Conservation (phyloP, 495 filamentous ascomycete species). For the Choiromyces venosus region DNA sequence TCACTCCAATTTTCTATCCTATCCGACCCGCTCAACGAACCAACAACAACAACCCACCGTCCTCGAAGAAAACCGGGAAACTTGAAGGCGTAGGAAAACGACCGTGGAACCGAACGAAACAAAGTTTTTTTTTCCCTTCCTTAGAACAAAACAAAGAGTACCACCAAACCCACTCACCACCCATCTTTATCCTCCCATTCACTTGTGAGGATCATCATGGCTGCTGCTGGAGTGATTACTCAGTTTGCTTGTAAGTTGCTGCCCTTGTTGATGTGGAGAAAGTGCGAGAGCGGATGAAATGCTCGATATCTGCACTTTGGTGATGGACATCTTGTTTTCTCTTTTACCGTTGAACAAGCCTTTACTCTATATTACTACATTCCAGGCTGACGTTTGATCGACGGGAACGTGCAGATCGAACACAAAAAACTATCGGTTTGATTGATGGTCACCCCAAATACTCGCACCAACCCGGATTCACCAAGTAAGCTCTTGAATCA, state of each 20-base stretch:
- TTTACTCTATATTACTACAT: neutral
- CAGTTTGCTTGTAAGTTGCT: slow-evolving; percentile 42
- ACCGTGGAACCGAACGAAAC: neutral
- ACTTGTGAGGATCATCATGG: slow-evolving; percentile 42
- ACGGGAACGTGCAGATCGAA: slow-evolving; percentile 54
- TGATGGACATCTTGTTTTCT: slow-evolving; percentile 7
- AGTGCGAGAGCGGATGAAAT: neutral
- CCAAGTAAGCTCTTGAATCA: slow-evolving; percentile 48
- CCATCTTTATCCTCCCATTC: slow-evolving; percentile 40
- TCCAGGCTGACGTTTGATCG: slow-evolving; percentile 19
- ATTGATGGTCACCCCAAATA: slow-evolving; percentile 86
- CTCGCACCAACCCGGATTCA: slow-evolving; percentile 75
- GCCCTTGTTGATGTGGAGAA: neutral
- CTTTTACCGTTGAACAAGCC: no score
- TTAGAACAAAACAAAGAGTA: slow-evolving; percentile 24
- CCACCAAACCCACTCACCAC: slow-evolving; percentile 10
- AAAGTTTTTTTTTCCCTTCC: neutral
- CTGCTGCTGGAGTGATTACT: slow-evolving; percentile 34
- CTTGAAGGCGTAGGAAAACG: neutral
- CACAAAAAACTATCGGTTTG: slow-evolving; percentile 90
- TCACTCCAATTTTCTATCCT: slow-evolving; percentile 14
- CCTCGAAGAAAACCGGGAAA: slow-evolving; percentile 18
- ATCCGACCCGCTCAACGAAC: slow-evolving; percentile 15
- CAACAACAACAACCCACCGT: slow-evolving; percentile 15
- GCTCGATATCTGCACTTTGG: slow-evolving; percentile 4